Evolutionary conservation across 192 early-diverging fungal genomes (phyloP), one percentile per base, ranked within the genome.

Genomic region (Martensiomyces pterosporus): DNA sequence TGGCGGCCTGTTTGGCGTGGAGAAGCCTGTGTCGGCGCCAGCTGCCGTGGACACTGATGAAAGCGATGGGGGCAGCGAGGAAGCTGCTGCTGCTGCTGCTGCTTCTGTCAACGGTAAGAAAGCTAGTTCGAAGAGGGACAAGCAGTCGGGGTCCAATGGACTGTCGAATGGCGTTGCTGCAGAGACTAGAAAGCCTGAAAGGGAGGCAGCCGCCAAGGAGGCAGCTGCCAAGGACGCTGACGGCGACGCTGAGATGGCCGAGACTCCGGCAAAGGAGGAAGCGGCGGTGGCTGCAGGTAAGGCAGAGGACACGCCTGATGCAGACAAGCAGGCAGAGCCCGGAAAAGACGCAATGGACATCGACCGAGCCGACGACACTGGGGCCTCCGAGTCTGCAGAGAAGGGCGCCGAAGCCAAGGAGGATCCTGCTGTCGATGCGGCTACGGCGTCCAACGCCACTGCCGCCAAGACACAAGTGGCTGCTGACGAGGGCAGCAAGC

Each of bases 1-100:
- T 91, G 61, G 66, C 34, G 64, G 57, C 2, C 51, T 78, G 27
- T 42, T 69, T 45, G 66, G 76, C 26, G 33, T 73, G 29, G 67
- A 73, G 29, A 60, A 47, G 19, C n/a, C n/a, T n/a, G n/a, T n/a
- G n/a, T 29, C 52, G 2, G 42, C 27, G 19, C 18, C 49, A n/a
- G 16, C 10, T 9, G 22, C 36, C 3, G 7, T 18, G 16, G 4
- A 17, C 29, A 43, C 37, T 32, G 40, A 52, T 22, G 44, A 27
- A 15, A 19, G 39, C 18, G 45, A 13, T 14, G 48, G 42, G 0
- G 18, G 17, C 19, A 37, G 1, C 25, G 47, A 19, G 19, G 38
- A n/a, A 25, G 40, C 21, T 27, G 39, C 23, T 3, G n/a, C n/a
- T n/a, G n/a, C n/a, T n/a, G n/a, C n/a, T n/a, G n/a, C n/a, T n/a